These are phyloP conservation scores for Dipodascus geniculatus DNA, from an alignment of 805 yeast genomes.

Conservation along the genomic window DNA sequence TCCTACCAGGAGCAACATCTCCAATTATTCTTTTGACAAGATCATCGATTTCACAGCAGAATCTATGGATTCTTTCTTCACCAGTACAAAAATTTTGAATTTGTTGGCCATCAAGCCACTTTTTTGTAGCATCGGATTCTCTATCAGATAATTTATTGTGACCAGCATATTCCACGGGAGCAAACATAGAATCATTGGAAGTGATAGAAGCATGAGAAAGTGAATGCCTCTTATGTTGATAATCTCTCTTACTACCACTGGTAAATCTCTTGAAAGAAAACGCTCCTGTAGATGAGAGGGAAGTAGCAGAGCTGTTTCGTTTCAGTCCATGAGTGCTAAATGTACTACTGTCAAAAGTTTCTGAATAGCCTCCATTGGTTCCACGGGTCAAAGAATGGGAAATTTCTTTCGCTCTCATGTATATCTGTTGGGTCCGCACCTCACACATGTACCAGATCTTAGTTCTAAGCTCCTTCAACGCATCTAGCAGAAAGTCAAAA, in stretches of 20 bases:
- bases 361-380: constrained; percentile 2
- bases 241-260: constrained; percentile 12
- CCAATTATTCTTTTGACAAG: constrained; percentile 22
- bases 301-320: background rate
- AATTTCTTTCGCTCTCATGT: constrained; percentile 18
- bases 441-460: constrained; percentile 20
- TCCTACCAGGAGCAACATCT: constrained; percentile 16
- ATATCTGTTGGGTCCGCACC: constrained; percentile 13
- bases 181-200: constrained; percentile 20
- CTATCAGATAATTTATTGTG: constrained; percentile 24
- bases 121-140: constrained; percentile 22
- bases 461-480: constrained; percentile 12
- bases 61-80: constrained; percentile 27
- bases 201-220: background rate
- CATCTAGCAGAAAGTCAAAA: constrained; percentile 6
- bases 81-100: constrained; percentile 25
- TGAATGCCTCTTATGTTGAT: constrained; percentile 18
- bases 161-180: constrained; percentile 18
- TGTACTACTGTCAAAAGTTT: background rate
- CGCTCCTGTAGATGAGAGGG: constrained; percentile 9
- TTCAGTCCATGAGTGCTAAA: constrained; percentile 3
- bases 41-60: constrained; percentile 23
- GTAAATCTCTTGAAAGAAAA: constrained; percentile 17
- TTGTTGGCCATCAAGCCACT: constrained; percentile 21
- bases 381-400: constrained; percentile 13